Percentiles rank a stretch among this genome's conserved stretches.
Evolutionary conservation across 306 rosid species (phyloP).

Genomic region (Astragalus membranaceus): DNA sequence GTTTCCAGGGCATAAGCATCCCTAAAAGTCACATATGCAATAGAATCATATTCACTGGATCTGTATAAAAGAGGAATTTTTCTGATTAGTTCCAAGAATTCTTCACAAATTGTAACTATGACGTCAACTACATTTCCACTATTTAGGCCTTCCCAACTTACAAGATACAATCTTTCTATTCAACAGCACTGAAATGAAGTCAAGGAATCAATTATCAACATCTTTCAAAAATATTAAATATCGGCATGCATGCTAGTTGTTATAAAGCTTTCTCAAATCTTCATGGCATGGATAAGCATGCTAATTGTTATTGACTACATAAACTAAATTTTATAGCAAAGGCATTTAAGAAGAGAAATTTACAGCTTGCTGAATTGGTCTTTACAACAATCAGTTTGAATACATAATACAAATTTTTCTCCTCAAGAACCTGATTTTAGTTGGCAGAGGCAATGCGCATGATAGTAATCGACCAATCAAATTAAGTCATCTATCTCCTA

Average conservation of each 20-base stretch:
- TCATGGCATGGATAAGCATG: background rate
- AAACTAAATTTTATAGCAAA: background rate
- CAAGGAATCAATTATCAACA: no score
- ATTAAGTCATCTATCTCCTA: background rate
- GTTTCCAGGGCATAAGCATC: conserved; percentile 91
- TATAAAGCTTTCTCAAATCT: background rate
- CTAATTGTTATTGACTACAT: background rate
- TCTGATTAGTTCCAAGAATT: conserved; percentile 16
- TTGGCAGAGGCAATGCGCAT: background rate
- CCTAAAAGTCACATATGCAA: conserved; percentile 81
- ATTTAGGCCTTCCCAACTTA: background rate
- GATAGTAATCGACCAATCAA: background rate
- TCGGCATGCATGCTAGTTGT: background rate
- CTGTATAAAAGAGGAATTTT: conserved; percentile 36
- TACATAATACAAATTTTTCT: background rate
- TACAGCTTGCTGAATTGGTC: background rate
- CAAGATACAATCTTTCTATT: background rate
- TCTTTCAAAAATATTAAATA: no score
- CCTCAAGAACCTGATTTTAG: background rate
- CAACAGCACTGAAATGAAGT: no score
- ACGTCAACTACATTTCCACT: background rate
- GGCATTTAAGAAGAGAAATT: background rate
- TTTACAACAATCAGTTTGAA: background rate
- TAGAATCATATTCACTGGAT: conserved; percentile 46
- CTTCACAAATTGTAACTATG: background rate